Evolutionary conservation across 768 basidiomycete genomes (phyloP), one percentile per base, ranked within the genome.

Genomic region (Termitomyces sp.): DNA sequence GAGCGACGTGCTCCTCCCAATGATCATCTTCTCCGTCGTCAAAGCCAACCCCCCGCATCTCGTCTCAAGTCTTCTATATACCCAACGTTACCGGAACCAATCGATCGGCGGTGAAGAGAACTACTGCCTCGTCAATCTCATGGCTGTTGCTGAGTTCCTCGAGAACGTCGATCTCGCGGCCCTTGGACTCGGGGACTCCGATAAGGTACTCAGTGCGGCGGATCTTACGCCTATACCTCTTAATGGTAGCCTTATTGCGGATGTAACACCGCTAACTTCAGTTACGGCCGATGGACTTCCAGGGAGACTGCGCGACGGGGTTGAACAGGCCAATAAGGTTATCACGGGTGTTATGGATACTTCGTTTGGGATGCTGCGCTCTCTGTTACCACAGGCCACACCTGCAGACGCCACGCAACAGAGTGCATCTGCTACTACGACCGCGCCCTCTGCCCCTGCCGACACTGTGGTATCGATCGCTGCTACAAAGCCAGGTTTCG

Each of bases 131-230:
- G 90, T 98, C 68, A 98, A 97, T 70, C 76, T 97, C 40, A 85
- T 95, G 78, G 96, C 96, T 11, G 94, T 96, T 5, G 91, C 91
- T 1, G 95, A 98, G 67, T 99, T 98, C 68, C 76, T 98, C 51
- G 94, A 96, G 73, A 91, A 94, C 66, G 93, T 98, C 37, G 94
- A 98, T 72, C 75, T 97, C 55, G 86, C 80, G 62, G 77, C 73
- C 21, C 63, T 82, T n/a, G 80, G 79, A 5, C 70, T 92, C 6
- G 82, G 79, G 6, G 84, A 86, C 51, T 79, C 78, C 35, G 82
- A 83, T 50, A 72, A 73, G 55, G 75, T 74, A 12, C 62, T 85
- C 63, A 91, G 91, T 64, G 83, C 89, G 26, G 86, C 86, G 0
- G 87, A 91, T 62, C 71, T 96, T 42, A 84, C 87, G 0, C 93